Conservation (phyloP, 2,329 filamentous ascomycete genomes). For the Mycocentrospora acerina region DNA sequence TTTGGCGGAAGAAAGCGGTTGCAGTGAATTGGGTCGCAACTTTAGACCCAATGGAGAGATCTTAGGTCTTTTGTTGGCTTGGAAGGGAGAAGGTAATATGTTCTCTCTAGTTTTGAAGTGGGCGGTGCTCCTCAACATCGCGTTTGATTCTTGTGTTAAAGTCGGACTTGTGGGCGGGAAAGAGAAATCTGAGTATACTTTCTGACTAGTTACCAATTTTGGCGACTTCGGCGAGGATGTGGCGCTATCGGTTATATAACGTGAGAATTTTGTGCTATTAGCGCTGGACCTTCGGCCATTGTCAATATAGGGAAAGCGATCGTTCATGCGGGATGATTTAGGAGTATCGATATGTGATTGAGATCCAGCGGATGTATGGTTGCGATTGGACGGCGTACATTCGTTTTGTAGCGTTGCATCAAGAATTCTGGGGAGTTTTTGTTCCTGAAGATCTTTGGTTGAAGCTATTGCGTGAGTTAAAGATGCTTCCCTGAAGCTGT, state of each 20-base stretch:
- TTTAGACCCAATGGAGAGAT: slow-evolving; percentile 1
- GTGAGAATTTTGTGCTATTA: slow-evolving; percentile 24
- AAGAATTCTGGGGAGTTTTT: neutral
- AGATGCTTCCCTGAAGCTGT: slow-evolving; percentile 4
- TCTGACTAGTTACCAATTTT: slow-evolving; percentile 13
- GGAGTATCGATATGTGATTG: slow-evolving; percentile 15
- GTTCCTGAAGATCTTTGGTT: neutral
- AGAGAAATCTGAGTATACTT: slow-evolving; percentile 24
- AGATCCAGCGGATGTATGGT: slow-evolving; percentile 10
- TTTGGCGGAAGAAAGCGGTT: slow-evolving; percentile 13
- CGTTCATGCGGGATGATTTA: slow-evolving; percentile 46
- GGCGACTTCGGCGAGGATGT: slow-evolving; percentile 11
- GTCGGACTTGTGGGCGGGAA: slow-evolving; percentile 9
- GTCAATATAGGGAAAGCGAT: slow-evolving; percentile 46
- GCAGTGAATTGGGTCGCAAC: slow-evolving; percentile 19
- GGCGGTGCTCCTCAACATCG: slow-evolving; percentile 5
- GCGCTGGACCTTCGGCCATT: slow-evolving; percentile 33
- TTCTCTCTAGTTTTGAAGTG: slow-evolving; percentile 26
- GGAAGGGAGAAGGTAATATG: slow-evolving; percentile 9
- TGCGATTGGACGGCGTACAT: slow-evolving; percentile 4
- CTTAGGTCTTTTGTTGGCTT: slow-evolving; percentile 1
- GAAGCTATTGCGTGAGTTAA: neutral
- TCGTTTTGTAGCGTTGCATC: neutral
- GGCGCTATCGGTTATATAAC: slow-evolving; percentile 15
- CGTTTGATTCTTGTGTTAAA: slow-evolving; percentile 6